Conservation (phyloP, 2,329 filamentous ascomycete genomes). For the Parascedosporium putredinis region DNA sequence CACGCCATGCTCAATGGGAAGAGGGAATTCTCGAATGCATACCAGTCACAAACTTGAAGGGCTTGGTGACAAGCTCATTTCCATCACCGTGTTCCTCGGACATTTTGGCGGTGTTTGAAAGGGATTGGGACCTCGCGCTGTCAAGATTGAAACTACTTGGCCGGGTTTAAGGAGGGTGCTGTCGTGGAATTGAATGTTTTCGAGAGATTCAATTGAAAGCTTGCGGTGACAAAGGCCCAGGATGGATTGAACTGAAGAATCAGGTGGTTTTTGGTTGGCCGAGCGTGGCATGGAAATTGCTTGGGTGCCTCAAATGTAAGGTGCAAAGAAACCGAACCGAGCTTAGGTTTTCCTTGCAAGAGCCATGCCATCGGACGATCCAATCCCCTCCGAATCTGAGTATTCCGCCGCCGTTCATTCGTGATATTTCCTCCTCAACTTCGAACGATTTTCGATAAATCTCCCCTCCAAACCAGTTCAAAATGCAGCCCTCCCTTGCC, state of each 20-base stretch:
- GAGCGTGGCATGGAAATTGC: constrained; percentile 4
- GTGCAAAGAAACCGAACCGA: constrained; percentile 17
- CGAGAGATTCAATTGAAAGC: constrained; percentile 6
- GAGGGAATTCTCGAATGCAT: constrained; percentile 36
- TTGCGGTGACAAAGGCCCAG: constrained; percentile 3
- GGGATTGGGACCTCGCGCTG: neutral
- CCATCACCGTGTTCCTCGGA: constrained; percentile 65
- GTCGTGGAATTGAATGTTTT: neutral
- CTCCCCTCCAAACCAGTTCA: constrained; percentile 18
- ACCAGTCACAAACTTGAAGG: constrained; percentile 99
- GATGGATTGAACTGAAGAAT: constrained; percentile 19
- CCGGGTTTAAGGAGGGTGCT: neutral
- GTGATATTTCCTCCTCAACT: constrained; percentile 17
- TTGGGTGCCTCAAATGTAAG: constrained; percentile 19
- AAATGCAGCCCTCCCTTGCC: constrained; percentile 56
- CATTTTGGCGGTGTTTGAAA: constrained; percentile 54
- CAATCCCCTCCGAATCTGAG: constrained; percentile 5
- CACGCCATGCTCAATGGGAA: constrained; percentile 19
- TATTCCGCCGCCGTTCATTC: constrained; percentile 1
- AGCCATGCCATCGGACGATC: constrained; percentile 3
- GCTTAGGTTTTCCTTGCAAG: constrained; percentile 15
- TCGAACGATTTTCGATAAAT: constrained; percentile 4
- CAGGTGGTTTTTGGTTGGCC: constrained; percentile 24
- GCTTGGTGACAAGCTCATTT: constrained; percentile 74
- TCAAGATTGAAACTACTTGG: neutral